phyloP scores from a whole-genome alignment of 2,329 filamentous ascomycete species.

The Talaromyces piceae region DNA sequence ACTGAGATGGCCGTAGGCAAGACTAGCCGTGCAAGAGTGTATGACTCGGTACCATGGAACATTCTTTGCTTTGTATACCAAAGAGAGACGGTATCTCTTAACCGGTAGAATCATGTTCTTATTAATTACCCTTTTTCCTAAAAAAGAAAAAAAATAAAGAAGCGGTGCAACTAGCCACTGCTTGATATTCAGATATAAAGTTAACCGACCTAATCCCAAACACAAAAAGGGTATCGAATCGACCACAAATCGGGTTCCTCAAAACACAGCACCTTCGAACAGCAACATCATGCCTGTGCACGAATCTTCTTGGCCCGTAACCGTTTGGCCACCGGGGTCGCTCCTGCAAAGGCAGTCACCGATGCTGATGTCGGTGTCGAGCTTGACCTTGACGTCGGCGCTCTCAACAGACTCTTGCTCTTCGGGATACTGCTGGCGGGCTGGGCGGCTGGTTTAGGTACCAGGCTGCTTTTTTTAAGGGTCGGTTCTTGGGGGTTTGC shows the following conservation, averaged over 20 bases:
- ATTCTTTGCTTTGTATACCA: too few species aligned
- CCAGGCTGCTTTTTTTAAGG: conserved; percentile 1
- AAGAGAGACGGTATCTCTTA: background rate
- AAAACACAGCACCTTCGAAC: too few species aligned
- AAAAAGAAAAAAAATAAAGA: background rate
- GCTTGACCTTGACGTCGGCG: conserved; percentile 2
- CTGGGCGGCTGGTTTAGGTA: conserved; percentile 14
- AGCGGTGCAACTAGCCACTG: too few species aligned
- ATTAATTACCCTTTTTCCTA: background rate
- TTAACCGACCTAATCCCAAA: background rate
- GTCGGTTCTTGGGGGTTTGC: background rate
- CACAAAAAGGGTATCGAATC: background rate
- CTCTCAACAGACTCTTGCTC: conserved; percentile 23
- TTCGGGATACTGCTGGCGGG: conserved; percentile 15
- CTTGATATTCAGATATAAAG: background rate
- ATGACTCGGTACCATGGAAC: too few species aligned
- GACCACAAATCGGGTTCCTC: background rate
- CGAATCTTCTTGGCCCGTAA: conserved; percentile 17
- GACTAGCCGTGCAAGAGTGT: too few species aligned
- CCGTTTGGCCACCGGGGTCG: conserved; percentile 28
- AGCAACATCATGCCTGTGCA: too few species aligned
- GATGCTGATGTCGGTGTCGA: background rate
- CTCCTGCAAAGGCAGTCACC: conserved; percentile 22
- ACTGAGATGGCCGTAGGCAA: too few species aligned
- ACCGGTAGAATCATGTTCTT: background rate